Conservation (phyloP, 257 asterid species). For the Linderniella brevidens region DNA sequence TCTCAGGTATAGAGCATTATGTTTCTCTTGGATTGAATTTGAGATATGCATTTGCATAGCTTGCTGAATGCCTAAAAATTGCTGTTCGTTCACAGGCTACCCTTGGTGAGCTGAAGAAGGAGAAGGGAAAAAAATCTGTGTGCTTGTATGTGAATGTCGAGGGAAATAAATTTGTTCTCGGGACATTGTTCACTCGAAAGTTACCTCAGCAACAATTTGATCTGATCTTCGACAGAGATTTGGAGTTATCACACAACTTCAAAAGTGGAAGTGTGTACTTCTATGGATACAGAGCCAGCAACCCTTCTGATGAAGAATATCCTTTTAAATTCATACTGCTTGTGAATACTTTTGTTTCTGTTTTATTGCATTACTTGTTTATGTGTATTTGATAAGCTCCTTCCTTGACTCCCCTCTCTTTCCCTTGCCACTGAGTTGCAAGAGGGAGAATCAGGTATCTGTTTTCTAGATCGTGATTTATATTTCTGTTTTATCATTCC, state of each 20-base stretch:
- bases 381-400: too few species aligned
- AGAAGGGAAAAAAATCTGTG: conserved; percentile 30
- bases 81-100: conserved; percentile 40
- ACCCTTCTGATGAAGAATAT: conserved; percentile 41
- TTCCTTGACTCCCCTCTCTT: conserved; percentile 31
- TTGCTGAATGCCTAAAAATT: background rate
- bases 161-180: conserved; percentile 58
- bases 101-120: conserved; percentile 49
- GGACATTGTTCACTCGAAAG: conserved; percentile 51
- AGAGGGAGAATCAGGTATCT: conserved; percentile 27
- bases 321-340: too few species aligned
- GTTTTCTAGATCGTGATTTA: too few species aligned
- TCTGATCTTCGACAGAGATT: conserved; percentile 33
- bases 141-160: conserved; percentile 34
- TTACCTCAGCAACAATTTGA: conserved; percentile 70
- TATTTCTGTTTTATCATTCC: too few species aligned
- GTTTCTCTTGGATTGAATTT: background rate
- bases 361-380: too few species aligned
- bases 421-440: conserved; percentile 17
- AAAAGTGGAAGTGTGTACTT: conserved; percentile 58
- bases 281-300: conserved; percentile 45
- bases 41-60: background rate
- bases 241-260: conserved; percentile 67
- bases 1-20: conserved; percentile 37
- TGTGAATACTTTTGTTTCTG: conserved; percentile 2